Evolutionary conservation across 2,329 filamentous ascomycete genomes (phyloP), one percentile per base, ranked within the genome.

Genomic region (Penicillium vulpinum): DNA sequence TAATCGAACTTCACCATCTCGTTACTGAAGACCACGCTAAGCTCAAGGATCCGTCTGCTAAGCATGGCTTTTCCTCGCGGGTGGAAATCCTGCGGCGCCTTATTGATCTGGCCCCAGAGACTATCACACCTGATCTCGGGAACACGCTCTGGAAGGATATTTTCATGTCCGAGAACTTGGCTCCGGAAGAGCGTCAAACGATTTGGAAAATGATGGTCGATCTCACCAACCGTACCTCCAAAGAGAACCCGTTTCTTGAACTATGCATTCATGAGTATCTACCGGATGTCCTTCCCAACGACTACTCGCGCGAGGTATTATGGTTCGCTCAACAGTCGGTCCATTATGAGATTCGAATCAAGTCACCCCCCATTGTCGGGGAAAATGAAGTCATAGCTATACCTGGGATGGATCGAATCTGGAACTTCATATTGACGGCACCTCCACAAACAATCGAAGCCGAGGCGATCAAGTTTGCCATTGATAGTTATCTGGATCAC

Each of bases 351-450:
- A 86, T 88, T 58, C 73, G 81, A 1, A 88, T 88, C 63, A 62
- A 82, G 78, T 59, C 83, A 73, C 62, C 84, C 77, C 26, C 79
- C 83, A 41, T 66, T 15, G 69, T 72, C 16, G 60, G 59, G 9
- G 75, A 77, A 31, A 59, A 74, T 48, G 72, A 78, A 45, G 70
- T 78, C 28, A 69, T 79, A n/a, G 63, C 67, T n/a, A 72, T 80
- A 48, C 77, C 80, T 4, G 80, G 80, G 7, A 78, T 80, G 60
- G 89, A 94, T 64, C 83, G 92, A 56, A 78, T 96, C n/a, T 96
- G 92, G 92, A 85, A 86, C 24, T 85, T 96, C 65, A 85, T 93
- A 33, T 77, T 96, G 51, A 87, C 84, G 16, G 86, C 89, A 2
- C 85, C 86, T 5, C 78, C 83, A 36, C 78, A 82, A 36, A 83